Evolutionary conservation across 192 early-diverging fungal species (phyloP), one percentile per base, ranked within the genome.

Genomic region (Backusella liffmaniae): DNA sequence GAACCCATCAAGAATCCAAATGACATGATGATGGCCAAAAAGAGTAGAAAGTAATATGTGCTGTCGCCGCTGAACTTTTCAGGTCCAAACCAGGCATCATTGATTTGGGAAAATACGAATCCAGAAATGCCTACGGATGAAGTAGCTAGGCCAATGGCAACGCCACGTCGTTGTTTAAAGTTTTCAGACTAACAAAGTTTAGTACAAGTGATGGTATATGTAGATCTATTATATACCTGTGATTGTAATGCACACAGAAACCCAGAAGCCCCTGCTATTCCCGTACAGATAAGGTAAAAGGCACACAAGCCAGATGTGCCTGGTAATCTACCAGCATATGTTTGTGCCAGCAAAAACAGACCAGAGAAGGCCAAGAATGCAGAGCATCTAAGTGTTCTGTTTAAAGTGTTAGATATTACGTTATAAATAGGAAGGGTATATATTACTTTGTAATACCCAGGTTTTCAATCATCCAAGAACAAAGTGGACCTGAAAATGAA

Each of bases 41-140:
- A 79, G 12, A 79, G 70, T 26, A 79, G 29, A 59, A 79, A 79
- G 37, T 53, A 7, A 30, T 75, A 79, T 4, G 78, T 79, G 37
- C 65, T 65, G 41, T 74, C 73, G 3, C 56, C 56, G 42, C 26
- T 30, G 18, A 35, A 23, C 16, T 65, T 36, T 23, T 62, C 72
- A 23, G 34, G 39, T 18, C 30, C 44, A 69, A 75, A 79, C 36
- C n/a, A 74, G 30, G 41, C 8, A 62, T 79, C 78, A 34, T 79
- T 75, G 34, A 79, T 75, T 70, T 79, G 78, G 12, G 78, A 79
- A 30, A 72, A 79, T 10, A 79, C 73, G 23, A 79, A 39, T 42
- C 78, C 78, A 72, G 67, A 79, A 26, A 75, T 10, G 29, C 78
- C 69, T 13, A 79, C 30, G 1, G 78, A 51, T n/a, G 78, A 73